phyloP scores from a whole-genome alignment of 805 yeast species.

The Kuraishia floccosa region DNA sequence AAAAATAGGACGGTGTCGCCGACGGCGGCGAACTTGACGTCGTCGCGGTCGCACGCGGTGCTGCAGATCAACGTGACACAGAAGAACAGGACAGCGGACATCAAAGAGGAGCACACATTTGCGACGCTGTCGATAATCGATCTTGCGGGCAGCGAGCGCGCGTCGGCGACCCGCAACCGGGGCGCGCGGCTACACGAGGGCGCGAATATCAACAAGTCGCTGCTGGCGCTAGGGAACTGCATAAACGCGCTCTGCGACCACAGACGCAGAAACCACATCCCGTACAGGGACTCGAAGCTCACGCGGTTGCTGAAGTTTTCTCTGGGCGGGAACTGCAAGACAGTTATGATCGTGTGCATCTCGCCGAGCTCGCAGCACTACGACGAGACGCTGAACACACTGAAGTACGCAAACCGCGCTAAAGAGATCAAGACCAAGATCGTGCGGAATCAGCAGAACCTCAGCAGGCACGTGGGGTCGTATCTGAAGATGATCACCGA shows the following conservation, averaged over 20 bases:
- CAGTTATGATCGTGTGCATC: slow-evolving; percentile 92
- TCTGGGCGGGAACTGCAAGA: slow-evolving; percentile 87
- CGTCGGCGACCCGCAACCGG: slow-evolving; percentile 76
- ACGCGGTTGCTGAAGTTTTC: slow-evolving; percentile 83
- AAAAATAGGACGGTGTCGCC: slow-evolving; percentile 71
- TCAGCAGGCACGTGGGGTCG: slow-evolving; percentile 77
- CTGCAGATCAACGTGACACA: slow-evolving; percentile 66
- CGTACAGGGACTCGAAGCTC: slow-evolving; percentile 83
- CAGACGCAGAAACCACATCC: slow-evolving; percentile 60
- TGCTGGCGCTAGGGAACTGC: slow-evolving; percentile 86
- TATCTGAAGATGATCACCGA: slow-evolving; percentile 77
- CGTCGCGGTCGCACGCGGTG: slow-evolving; percentile 92
- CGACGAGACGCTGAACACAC: slow-evolving; percentile 86
- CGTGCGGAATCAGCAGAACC: slow-evolving; percentile 58
- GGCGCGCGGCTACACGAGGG: slow-evolving; percentile 83
- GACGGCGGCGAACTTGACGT: slow-evolving; percentile 83
- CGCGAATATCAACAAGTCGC: slow-evolving; percentile 76
- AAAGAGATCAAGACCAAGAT: slow-evolving; percentile 81
- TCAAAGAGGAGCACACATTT: slow-evolving; percentile 56
- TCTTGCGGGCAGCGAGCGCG: slow-evolving; percentile 92
- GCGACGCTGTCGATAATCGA: slow-evolving; percentile 85
- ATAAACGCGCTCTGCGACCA: slow-evolving; percentile 83
- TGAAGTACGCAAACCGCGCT: slow-evolving; percentile 87
- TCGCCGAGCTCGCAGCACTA: slow-evolving; percentile 82
- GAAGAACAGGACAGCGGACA: slow-evolving; percentile 45